Percentiles rank a stretch among this genome's conserved stretches.
Evolutionary conservation across 106 monocot genomes (phyloP).

Genomic region (Allium cepa): DNA sequence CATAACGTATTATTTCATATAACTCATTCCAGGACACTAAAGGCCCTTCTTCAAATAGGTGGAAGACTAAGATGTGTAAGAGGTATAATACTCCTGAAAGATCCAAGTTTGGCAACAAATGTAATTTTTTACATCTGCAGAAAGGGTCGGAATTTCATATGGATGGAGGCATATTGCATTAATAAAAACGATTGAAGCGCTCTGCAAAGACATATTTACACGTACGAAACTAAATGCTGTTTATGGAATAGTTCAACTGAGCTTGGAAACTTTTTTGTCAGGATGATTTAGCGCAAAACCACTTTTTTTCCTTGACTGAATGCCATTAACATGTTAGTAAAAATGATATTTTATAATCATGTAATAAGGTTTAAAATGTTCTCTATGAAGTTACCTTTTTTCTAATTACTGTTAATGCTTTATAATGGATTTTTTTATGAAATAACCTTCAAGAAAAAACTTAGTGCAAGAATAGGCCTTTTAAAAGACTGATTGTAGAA

Average conservation of each 20-base stretch:
- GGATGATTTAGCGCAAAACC: neutral
- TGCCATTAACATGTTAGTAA: neutral
- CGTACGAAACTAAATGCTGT: slow-evolving; percentile 57
- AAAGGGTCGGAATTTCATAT: slow-evolving; percentile 49
- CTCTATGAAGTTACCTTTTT: too few species aligned
- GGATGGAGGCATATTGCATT: slow-evolving; percentile 17
- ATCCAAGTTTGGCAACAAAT: slow-evolving; percentile 42
- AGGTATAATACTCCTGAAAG: slow-evolving; percentile 35
- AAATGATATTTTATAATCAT: too few species aligned
- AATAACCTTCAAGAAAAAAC: too few species aligned
- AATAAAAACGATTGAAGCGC: slow-evolving; percentile 30
- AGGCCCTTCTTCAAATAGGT: slow-evolving; percentile 13
- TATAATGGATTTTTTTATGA: too few species aligned
- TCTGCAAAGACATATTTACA: slow-evolving; percentile 61
- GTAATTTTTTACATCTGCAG: slow-evolving; percentile 42
- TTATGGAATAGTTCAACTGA: slow-evolving; percentile 59
- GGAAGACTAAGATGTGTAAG: slow-evolving; percentile 14
- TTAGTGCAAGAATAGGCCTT: too few species aligned
- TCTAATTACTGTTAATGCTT: too few species aligned
- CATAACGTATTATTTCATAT: neutral
- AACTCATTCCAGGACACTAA: neutral
- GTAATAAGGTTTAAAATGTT: too few species aligned
- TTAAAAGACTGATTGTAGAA: too few species aligned
- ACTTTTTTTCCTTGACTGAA: too few species aligned
- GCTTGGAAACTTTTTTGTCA: slow-evolving; percentile 21